Conservation (phyloP, 1,284 basidiomycete species). For the Puccinia polysora region DNA sequence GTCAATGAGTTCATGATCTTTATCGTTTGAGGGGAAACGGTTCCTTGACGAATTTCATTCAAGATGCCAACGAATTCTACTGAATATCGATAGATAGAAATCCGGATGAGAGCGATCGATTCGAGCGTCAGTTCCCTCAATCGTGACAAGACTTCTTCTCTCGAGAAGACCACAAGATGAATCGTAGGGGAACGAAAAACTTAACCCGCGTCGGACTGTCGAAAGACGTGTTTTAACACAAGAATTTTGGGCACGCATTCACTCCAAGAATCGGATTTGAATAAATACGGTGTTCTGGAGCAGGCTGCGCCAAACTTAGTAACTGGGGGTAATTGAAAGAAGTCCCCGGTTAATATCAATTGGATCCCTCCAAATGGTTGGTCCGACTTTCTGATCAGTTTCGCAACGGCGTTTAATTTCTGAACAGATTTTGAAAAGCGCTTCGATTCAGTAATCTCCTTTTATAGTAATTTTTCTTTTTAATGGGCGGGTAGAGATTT, state of each 20-base stretch:
- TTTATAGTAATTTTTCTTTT: slow-evolving; percentile 54
- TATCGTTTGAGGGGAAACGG: slow-evolving; percentile 45
- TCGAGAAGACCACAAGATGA: slow-evolving; percentile 45
- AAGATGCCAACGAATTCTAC: slow-evolving; percentile 50
- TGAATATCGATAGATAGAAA: background rate
- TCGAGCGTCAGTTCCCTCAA: background rate
- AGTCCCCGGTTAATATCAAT: slow-evolving; percentile 88
- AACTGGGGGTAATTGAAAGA: slow-evolving; percentile 94
- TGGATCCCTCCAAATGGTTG: slow-evolving; percentile 55
- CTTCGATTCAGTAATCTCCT: slow-evolving; percentile 91
- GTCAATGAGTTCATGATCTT: slow-evolving; percentile 45
- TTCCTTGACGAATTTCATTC: slow-evolving; percentile 52
- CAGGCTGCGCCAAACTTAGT: slow-evolving; percentile 54
- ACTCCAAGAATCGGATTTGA: slow-evolving; percentile 83
- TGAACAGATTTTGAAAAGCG: slow-evolving; percentile 50
- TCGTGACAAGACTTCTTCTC: background rate
- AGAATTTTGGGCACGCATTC: slow-evolving; percentile 70
- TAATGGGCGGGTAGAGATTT: slow-evolving; percentile 58
- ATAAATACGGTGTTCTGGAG: slow-evolving; percentile 62
- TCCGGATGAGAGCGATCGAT: background rate
- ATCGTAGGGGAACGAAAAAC: slow-evolving; percentile 20
- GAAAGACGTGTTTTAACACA: slow-evolving; percentile 83
- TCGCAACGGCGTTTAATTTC: slow-evolving; percentile 24
- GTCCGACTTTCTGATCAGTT: background rate
- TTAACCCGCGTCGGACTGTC: slow-evolving; percentile 59